A percentile compares a stretch with the other conserved stretches of the same genome.
Conservation (phyloP, 2,329 filamentous ascomycete genomes). For the Aspergillaceae sp. region DNA sequence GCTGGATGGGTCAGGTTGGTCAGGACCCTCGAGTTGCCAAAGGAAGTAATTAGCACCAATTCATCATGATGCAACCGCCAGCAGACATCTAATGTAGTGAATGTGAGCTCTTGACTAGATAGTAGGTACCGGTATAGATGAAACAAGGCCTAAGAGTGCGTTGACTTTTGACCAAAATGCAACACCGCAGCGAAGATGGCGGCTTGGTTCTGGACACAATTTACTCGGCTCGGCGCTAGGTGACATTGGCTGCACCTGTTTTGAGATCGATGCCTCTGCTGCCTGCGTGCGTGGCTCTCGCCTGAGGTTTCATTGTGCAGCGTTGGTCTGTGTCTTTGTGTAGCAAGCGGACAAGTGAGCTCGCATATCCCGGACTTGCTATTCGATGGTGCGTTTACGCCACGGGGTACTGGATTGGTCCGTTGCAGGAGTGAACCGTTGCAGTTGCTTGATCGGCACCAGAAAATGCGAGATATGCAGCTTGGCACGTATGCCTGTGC, state of each 20-base stretch:
- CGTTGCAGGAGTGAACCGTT: not conserved
- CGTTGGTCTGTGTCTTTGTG: not conserved
- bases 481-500: not conserved
- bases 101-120: too few relatives aligned
- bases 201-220: not conserved
- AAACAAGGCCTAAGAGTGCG: too few relatives aligned
- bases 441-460: not conserved
- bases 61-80: too few relatives aligned
- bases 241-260: not conserved
- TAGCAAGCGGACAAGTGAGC: not conserved
- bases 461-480: conserved; percentile 1
- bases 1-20: too few relatives aligned
- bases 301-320: not conserved
- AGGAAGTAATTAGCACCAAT: too few relatives aligned
- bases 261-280: not conserved
- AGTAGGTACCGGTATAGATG: too few relatives aligned
- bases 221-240: not conserved
- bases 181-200: too few relatives aligned
- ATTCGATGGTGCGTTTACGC: not conserved
- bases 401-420: not conserved
- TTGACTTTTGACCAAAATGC: too few relatives aligned
- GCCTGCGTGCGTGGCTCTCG: not conserved
- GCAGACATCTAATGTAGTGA: too few relatives aligned
- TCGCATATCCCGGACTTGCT: not conserved
- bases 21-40: too few relatives aligned